These are phyloP conservation scores for Cutaneotrichosporon curvatum DNA, from an alignment of 1,284 basidiomycete species.

Conservation along the genomic window DNA sequence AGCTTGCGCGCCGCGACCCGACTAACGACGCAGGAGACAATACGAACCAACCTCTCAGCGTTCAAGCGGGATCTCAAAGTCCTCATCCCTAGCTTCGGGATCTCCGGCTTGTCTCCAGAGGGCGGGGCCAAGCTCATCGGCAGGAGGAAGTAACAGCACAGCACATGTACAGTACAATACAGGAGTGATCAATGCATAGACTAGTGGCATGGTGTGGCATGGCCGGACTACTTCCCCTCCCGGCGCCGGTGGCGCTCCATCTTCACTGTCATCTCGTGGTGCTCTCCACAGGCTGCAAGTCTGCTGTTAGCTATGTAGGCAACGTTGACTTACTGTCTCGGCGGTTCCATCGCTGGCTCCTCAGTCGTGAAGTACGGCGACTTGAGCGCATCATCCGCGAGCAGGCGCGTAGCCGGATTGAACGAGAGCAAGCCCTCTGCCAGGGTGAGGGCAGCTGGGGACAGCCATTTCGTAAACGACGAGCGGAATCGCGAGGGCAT, in stretches of 20 bases:
- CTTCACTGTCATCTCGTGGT: constrained; percentile 46
- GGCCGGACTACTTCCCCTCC: constrained; percentile 7
- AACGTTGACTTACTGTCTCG: constrained; percentile 61
- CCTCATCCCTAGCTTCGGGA: constrained; percentile 30
- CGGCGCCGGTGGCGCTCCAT: constrained; percentile 8
- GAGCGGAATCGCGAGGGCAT: constrained; percentile 68
- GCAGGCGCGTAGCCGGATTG: constrained; percentile 70
- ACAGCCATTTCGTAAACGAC: constrained; percentile 76
- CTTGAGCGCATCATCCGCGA: constrained; percentile 71
- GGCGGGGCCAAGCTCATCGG: constrained; percentile 33
- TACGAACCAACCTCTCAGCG: constrained; percentile 5
- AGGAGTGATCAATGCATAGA: not conserved
- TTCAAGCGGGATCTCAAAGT: constrained; percentile 35
- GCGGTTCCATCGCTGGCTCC: constrained; percentile 63
- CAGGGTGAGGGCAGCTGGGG: constrained; percentile 72
- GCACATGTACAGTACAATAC: not conserved
- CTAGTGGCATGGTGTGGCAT: no score
- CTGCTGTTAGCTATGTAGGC: constrained; percentile 9
- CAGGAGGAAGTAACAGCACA: not conserved
- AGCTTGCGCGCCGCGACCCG: constrained; percentile 5
- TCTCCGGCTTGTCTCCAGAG: constrained; percentile 23
- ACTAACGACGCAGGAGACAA: constrained; percentile 14
- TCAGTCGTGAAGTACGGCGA: constrained; percentile 77
- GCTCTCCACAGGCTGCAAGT: constrained; percentile 36
- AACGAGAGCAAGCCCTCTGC: constrained; percentile 76